Percentiles rank a stretch among this genome's conserved stretches.
phyloP scores from a whole-genome alignment of 1,139 yeast genomes.

The Kurtzmaniella quercitrusa region DNA sequence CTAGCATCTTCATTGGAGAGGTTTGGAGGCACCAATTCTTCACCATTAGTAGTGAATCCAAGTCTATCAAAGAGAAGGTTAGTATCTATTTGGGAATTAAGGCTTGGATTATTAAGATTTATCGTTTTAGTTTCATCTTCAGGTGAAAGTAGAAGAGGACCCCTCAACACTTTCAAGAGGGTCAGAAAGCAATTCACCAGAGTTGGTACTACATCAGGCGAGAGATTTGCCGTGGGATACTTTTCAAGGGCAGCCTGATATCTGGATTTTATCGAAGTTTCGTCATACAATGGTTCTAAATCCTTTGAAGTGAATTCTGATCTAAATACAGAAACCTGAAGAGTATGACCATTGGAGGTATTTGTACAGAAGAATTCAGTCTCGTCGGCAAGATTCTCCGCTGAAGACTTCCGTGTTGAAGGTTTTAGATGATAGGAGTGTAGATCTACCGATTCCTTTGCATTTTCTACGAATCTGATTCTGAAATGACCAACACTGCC shows the following conservation, averaged over 20 bases:
- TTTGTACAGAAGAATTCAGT: constrained; percentile 29
- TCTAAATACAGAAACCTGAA: constrained; percentile 30
- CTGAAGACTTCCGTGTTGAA: constrained; percentile 7
- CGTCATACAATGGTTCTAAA: constrained; percentile 23
- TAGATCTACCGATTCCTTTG: background rate
- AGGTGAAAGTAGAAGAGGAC: constrained; percentile 48
- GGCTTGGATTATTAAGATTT: constrained; percentile 40
- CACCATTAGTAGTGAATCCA: constrained; percentile 37
- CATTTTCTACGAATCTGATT: constrained; percentile 23
- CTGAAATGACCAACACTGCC: constrained; percentile 29
- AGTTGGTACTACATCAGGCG: constrained; percentile 37
- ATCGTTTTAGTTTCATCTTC: constrained; percentile 50
- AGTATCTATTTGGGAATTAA: constrained; percentile 56
- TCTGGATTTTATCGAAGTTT: constrained; percentile 22
- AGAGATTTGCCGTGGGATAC: constrained; percentile 21
- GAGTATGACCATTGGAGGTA: constrained; percentile 22
- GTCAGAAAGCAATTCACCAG: constrained; percentile 54
- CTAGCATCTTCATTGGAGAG: constrained; percentile 25
- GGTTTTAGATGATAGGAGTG: background rate
- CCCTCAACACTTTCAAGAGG: constrained; percentile 54
- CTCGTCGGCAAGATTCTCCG: constrained; percentile 20
- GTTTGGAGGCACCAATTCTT: constrained; percentile 58
- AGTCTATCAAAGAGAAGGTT: constrained; percentile 45
- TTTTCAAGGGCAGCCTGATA: constrained; percentile 27
- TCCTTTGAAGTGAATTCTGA: constrained; percentile 29